Evolutionary conservation across 176 grass and related monocot species (phyloP).

Genomic region (Triticum turgidum): DNA sequence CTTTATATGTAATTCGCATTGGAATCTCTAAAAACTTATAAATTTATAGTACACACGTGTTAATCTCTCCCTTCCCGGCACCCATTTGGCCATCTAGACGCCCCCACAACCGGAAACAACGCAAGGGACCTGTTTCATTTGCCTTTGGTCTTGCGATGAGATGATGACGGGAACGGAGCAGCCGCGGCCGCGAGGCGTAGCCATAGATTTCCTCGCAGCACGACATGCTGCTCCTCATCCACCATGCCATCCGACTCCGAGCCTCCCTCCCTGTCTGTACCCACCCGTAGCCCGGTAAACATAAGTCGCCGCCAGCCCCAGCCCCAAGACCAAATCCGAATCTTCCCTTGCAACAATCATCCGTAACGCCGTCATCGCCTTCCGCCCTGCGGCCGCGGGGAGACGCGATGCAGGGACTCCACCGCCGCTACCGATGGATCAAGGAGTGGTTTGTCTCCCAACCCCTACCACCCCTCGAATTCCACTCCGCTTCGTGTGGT

Average conservation of each 20-base stretch:
- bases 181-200: slow-evolving; percentile 20
- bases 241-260: slow-evolving; percentile 14
- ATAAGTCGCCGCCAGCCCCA: slow-evolving; percentile 1
- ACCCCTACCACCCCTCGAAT: background rate
- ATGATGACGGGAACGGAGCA: background rate
- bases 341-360: background rate
- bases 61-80: too few species aligned
- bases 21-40: too few species aligned
- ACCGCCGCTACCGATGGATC: slow-evolving; percentile 58
- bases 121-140: background rate
- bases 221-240: slow-evolving; percentile 4
- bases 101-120: too few species aligned
- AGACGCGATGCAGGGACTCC: slow-evolving; percentile 38
- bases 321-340: background rate
- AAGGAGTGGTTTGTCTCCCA: slow-evolving; percentile 61
- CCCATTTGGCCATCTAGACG: too few species aligned
- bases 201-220: slow-evolving; percentile 25
- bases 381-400: background rate
- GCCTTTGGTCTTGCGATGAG: background rate
- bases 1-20: too few species aligned
- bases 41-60: too few species aligned
- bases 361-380: background rate
- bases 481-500: background rate
- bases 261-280: background rate
- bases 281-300: slow-evolving; percentile 1